phyloP scores from a whole-genome alignment of 2,329 filamentous ascomycete species.

The Cladophialophora psammophila region DNA sequence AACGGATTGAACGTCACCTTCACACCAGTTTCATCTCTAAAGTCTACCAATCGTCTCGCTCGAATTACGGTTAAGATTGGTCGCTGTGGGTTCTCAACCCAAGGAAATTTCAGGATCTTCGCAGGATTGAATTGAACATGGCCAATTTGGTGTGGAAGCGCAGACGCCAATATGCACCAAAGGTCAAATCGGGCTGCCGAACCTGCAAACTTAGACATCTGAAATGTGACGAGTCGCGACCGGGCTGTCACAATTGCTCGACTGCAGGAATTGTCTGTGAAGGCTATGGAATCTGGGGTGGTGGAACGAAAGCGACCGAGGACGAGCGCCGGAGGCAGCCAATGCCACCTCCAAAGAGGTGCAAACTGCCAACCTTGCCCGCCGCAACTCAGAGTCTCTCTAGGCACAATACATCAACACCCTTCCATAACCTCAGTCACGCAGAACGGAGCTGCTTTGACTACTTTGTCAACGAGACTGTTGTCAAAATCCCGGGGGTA shows the following conservation, averaged over 20 bases:
- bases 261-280: not conserved
- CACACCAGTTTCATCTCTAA: not conserved
- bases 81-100: not conserved
- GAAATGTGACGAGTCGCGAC: conserved; percentile 11
- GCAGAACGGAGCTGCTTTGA: conserved; percentile 9
- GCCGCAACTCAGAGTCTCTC: not conserved
- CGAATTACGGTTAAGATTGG: not conserved
- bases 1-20: too few relatives aligned
- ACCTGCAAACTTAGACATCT: conserved; percentile 15
- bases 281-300: conserved; percentile 17
- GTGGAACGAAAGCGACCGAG: not conserved
- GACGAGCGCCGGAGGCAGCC: not conserved
- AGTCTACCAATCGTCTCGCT: conserved; percentile 6
- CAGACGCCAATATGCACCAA: conserved; percentile 8
- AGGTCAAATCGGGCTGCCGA: conserved; percentile 8
- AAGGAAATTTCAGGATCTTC: not conserved
- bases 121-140: conserved; percentile 3
- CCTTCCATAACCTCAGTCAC: conserved; percentile 3
- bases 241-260: conserved; percentile 1
- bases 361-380: not conserved
- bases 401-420: conserved; percentile 5
- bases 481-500: conserved; percentile 8
- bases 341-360: not conserved
- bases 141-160: not conserved
- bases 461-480: conserved; percentile 6